Evolutionary conservation across 2,329 filamentous ascomycete genomes (phyloP).

Genomic region (Boeremia exigua): DNA sequence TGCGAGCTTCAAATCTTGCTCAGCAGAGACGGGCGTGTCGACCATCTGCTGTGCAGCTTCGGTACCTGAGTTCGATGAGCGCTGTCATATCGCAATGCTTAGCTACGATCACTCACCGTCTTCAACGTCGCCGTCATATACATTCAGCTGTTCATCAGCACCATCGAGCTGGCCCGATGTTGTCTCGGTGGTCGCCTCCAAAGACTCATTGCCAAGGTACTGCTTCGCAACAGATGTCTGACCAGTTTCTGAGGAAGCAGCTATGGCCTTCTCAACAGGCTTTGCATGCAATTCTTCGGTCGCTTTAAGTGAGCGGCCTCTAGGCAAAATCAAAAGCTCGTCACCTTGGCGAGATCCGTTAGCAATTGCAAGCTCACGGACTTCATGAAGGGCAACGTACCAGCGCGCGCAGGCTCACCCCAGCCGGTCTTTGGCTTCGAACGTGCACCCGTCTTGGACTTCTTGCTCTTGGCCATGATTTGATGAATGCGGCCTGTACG

Average conservation of each 20-base stretch:
- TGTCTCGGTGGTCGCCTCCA: background rate
- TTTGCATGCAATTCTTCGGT: background rate
- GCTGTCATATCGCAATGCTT: background rate
- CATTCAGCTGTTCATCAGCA: background rate
- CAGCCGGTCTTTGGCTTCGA: constrained; percentile 2
- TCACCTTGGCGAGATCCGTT: background rate
- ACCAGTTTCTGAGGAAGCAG: background rate
- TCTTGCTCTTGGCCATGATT: background rate
- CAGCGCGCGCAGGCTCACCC: background rate
- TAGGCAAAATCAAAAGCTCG: background rate
- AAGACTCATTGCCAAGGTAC: background rate
- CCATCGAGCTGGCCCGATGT: background rate
- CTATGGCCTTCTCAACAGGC: background rate
- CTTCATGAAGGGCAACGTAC: background rate
- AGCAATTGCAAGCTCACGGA: background rate
- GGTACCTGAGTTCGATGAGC: background rate
- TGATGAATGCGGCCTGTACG: background rate
- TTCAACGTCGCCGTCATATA: background rate
- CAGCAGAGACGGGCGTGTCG: background rate
- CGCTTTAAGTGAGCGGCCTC: background rate
- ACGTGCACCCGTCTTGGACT: background rate
- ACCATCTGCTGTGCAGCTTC: background rate
- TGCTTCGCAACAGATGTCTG: background rate
- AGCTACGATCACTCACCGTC: background rate
- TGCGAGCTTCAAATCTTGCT: background rate